phyloP scores from a whole-genome alignment of 495 filamentous ascomycete species.

The Coniosporium apollinis region DNA sequence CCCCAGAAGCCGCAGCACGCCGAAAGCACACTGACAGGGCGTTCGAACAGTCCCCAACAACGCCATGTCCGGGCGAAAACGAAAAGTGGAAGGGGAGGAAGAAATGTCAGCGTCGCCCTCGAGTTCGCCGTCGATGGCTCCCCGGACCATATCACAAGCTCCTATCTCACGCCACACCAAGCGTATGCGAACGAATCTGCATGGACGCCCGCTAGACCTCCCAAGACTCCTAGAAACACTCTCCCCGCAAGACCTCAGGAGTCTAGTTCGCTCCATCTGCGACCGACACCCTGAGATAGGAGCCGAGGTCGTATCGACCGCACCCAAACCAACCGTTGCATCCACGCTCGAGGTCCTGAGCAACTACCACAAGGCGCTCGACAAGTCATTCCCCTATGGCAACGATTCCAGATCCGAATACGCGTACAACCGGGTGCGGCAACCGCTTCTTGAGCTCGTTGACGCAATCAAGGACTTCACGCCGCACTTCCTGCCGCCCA shows the following conservation, averaged over 20 bases:
- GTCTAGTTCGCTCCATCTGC: constrained; percentile 71
- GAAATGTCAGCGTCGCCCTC: constrained; percentile 78
- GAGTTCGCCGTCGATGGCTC: constrained; percentile 55
- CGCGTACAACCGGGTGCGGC: constrained; percentile 80
- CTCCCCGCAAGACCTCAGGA: constrained; percentile 62
- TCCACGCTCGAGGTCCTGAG: constrained; percentile 64
- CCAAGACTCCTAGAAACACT: constrained; percentile 81
- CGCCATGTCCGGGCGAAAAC: constrained; percentile 48
- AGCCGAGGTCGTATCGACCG: constrained; percentile 66
- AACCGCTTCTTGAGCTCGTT: constrained; percentile 60
- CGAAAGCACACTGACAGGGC: constrained; percentile 26
- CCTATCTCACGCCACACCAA: constrained; percentile 42
- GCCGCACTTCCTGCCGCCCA: constrained; percentile 83
- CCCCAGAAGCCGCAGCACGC: constrained; percentile 4
- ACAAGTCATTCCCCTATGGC: constrained; percentile 74
- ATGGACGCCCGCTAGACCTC: constrained; percentile 64
- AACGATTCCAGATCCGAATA: constrained; percentile 74
- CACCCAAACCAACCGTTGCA: constrained; percentile 67
- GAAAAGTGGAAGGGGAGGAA: constrained; percentile 80
- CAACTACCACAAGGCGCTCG: constrained; percentile 62
- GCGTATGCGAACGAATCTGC: constrained; percentile 46
- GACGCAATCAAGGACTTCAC: constrained; percentile 88
- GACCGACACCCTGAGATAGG: constrained; percentile 70
- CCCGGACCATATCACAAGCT: constrained; percentile 39
- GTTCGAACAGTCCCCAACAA: constrained; percentile 33